Conservation (phyloP, 352 stramenopile species). For the Phytophthora pluvialis region DNA sequence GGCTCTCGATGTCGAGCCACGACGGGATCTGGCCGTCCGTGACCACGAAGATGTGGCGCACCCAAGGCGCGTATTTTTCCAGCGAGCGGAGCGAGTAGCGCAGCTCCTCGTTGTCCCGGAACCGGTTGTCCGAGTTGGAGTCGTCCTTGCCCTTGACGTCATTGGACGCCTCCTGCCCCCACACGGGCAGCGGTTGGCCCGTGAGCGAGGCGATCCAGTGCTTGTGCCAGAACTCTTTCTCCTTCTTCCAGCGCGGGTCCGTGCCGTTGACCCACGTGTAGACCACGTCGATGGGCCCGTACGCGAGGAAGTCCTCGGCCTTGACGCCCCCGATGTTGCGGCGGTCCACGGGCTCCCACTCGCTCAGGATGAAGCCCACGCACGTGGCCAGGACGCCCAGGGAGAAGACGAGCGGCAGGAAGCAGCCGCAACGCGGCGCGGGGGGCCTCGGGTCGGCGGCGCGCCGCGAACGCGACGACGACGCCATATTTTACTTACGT, state of each 20-base stretch:
- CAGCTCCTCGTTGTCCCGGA: constrained; percentile 95
- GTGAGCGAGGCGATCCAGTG: constrained; percentile 89
- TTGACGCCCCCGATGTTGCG: constrained; percentile 77
- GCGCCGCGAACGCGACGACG: constrained; percentile 27
- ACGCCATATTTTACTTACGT: constrained; percentile 27
- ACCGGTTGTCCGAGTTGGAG: constrained; percentile 90
- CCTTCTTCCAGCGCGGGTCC: constrained; percentile 91
- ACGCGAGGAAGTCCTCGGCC: constrained; percentile 60
- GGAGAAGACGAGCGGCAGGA: constrained; percentile 11
- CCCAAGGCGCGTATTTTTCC: constrained; percentile 95
- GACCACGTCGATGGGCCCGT: constrained; percentile 93
- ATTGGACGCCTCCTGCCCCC: constrained; percentile 36
- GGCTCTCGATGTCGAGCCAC: constrained; percentile 91
- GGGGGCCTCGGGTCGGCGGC: neutral
- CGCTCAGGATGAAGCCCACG: constrained; percentile 13
- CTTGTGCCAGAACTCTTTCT: constrained; percentile 91
- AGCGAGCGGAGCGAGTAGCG: constrained; percentile 93
- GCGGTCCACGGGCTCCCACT: constrained; percentile 33
- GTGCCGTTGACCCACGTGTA: constrained; percentile 98
- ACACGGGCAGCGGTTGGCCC: constrained; percentile 70
- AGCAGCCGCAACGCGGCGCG: neutral
- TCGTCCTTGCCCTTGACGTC: constrained; percentile 69
- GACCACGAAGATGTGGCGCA: constrained; percentile 94
- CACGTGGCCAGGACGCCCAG: constrained; percentile 18
- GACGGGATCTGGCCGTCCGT: constrained; percentile 95